A percentile compares a stretch with the other conserved stretches of the same genome.
Conservation (phyloP, 78 protist genomes). For the Pigoraptor vietnamica region DNA sequence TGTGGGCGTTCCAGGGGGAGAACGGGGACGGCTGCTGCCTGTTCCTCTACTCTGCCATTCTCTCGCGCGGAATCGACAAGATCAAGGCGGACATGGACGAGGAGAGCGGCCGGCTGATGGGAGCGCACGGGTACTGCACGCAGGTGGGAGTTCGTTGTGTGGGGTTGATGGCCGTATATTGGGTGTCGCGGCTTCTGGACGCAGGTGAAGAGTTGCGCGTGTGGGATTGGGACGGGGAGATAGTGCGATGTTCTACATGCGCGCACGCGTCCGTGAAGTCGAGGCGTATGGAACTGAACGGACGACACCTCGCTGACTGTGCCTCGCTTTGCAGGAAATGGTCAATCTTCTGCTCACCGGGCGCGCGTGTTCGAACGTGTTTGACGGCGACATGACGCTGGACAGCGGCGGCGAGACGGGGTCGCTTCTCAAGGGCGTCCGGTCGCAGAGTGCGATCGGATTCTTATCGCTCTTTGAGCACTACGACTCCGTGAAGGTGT, state of each 20-base stretch:
- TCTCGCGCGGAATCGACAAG: conserved; percentile 8
- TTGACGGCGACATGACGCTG: conserved; percentile 26
- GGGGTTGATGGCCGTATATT: not conserved
- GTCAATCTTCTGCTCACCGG: conserved; percentile 45
- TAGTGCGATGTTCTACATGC: too few species aligned
- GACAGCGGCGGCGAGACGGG: not conserved
- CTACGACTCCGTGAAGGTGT: not conserved
- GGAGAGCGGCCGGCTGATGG: conserved; percentile 4
- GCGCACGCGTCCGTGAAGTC: too few species aligned
- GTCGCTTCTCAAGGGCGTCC: not conserved
- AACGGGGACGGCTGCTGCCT: not conserved
- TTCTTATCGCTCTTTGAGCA: conserved; percentile 35
- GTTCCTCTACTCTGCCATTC: not conserved
- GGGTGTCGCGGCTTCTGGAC: not conserved
- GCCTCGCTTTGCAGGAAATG: too few species aligned
- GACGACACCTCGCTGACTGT: too few species aligned
- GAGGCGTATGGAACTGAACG: too few species aligned
- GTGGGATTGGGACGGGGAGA: too few species aligned
- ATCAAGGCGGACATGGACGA: not conserved
- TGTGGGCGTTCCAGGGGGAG: not conserved
- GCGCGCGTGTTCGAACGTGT: conserved; percentile 28
- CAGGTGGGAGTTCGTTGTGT: not conserved
- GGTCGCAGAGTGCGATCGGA: conserved; percentile 15
- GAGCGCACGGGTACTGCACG: conserved; percentile 23
- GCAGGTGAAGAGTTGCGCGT: too few species aligned